Percentiles rank a stretch among this genome's conserved stretches.
Conservation (phyloP, 257 asterid species). For the Phtheirospermum japonicum region DNA sequence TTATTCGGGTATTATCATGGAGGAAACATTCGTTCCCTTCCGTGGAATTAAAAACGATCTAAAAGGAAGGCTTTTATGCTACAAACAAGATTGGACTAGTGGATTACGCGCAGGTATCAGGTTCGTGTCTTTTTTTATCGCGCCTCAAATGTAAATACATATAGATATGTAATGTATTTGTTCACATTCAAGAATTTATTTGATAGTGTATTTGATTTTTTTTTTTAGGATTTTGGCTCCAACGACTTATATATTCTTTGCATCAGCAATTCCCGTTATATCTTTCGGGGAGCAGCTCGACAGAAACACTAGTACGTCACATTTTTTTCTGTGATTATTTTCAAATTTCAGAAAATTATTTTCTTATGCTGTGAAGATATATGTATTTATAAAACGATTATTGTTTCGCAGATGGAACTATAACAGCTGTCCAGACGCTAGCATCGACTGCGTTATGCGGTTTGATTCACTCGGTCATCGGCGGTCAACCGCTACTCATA, state of each 20-base stretch:
- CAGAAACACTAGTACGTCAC: conserved; percentile 62
- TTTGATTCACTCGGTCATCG: conserved; percentile 77
- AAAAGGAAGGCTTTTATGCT: conserved; percentile 75
- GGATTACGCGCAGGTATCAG: conserved; percentile 87
- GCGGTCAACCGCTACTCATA: conserved; percentile 94
- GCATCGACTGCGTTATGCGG: conserved; percentile 96
- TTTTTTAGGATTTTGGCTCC: conserved; percentile 87
- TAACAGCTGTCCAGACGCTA: conserved; percentile 96
- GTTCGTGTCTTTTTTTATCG: conserved; percentile 39
- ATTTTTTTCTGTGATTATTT: conserved; percentile 14
- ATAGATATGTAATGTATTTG: background rate
- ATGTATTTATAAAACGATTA: background rate
- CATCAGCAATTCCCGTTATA: conserved; percentile 95
- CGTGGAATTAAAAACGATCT: conserved; percentile 93
- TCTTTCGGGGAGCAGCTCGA: conserved; percentile 96
- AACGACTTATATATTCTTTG: conserved; percentile 94
- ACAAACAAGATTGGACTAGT: conserved; percentile 87
- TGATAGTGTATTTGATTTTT: background rate
- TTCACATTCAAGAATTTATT: background rate
- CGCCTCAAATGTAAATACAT: conserved; percentile 27
- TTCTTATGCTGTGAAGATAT: conserved; percentile 2
- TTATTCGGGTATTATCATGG: conserved; percentile 49
- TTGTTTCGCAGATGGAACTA: conserved; percentile 61
- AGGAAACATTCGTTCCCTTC: conserved; percentile 85
- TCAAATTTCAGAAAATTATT: conserved; percentile 14